Base-by-base conservation (phyloP, 305 asterid species). In the Solanum hybrid region DNA sequence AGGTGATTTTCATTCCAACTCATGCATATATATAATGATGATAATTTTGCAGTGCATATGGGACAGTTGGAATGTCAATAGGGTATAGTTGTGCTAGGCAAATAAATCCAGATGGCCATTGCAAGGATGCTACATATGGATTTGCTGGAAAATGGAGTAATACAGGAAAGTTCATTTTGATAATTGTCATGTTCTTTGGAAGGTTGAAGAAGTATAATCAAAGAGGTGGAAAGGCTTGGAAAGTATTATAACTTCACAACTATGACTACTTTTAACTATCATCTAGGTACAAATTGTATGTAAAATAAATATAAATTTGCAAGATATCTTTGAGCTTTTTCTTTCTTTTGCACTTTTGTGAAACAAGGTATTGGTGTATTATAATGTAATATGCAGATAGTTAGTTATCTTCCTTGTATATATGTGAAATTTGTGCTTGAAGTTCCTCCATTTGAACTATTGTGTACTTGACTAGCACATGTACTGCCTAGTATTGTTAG, bases 121-220 rank as follows among this genome's bases (percentile, higher is more conserved):
- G 98, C 77, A 88, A 78, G 89, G 93, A 91, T 86, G 92, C 90
- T 45, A 78, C 79, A 57, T 93, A 57, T 31, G 98, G 97, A 33
- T 94, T 95, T 31, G 94, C 70, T 1, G 98, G 97, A 88, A 94
- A 86, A 91, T 96, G 97, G 96, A 94, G 94, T 68, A 32, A 90
- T 7, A 51, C 34, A 32, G 97, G 96, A 4, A 96, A 96, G 75
- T 70, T 92, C 15, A 81, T 95, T 27, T 92, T 95, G 5, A 92
- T 94, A 24, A 10, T 91, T 1, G 94, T 94, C n/a, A 96, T 96
- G 98, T 83, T 96, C 51, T 93, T 94, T 20, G 97, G 98, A 80
- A 92, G 94, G 92, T 82, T 94, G 81, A 95, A 95, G 92, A 93
- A 93, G 57, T 94, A 91, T 80, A 89, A 29, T 90, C 91, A 7